Base-by-base conservation (phyloP, 768 basidiomycete genomes). In the Naganishia onofrii region DNA sequence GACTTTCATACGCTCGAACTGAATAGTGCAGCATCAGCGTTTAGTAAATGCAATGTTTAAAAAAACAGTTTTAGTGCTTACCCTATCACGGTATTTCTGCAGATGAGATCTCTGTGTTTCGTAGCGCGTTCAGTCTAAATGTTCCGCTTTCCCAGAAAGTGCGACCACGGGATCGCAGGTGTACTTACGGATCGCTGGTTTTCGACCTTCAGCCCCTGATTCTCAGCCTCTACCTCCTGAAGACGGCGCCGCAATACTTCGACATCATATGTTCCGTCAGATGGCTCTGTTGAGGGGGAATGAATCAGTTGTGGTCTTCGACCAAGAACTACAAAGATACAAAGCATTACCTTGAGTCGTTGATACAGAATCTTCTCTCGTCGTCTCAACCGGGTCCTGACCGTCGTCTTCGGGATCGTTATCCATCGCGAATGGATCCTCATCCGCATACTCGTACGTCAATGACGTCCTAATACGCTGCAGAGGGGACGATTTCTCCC, bases 11-110 rank as follows among this genome's bases (percentile, higher is more conserved):
- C 73, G 73, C 7, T 78, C 76, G 54, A 77, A 75, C 72, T 76
- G 64, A n/a, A 63, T 4, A 12, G 48, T 3, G 9, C 13, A 36
- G 6, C n/a, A n/a, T n/a, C n/a, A n/a, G n/a, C n/a, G n/a, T n/a
- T n/a, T n/a, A n/a, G n/a, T n/a, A n/a, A n/a, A n/a, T n/a, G n/a
- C n/a, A n/a, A n/a, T n/a, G n/a, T n/a, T n/a, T 8, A 15, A 7
- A 21, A n/a, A 1, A 42, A 52, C 0, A n/a, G 10, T 1, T 1
- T n/a, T 15, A 23, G 36, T 17, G 72, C 78, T 73, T 52, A 79
- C 78, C 53, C 72, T 67, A 63, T 74, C 76, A 58, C 72, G 71
- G 60, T 79, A 79, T 70, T 75, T 76, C 32, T 73, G 75, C 34
- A 74, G 48, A 60, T 73, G 73, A 46, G 52, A 71, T 38, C 68